Evolutionary conservation across 2,329 filamentous ascomycete species (phyloP).

Genomic region (Alternaria sp.): DNA sequence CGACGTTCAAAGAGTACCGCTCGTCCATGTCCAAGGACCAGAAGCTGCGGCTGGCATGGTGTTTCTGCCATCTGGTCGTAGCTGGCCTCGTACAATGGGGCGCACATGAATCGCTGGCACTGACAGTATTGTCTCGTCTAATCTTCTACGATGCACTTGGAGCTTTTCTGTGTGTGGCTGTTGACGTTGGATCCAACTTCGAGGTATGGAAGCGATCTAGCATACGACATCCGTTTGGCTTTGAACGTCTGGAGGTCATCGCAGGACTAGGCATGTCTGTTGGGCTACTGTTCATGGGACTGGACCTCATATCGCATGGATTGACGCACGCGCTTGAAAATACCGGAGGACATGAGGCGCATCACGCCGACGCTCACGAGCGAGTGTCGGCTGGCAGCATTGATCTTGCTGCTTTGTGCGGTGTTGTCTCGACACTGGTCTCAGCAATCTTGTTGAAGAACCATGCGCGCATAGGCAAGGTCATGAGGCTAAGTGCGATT

Average conservation of each 20-base stretch:
- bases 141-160: constrained; percentile 96
- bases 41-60: constrained; percentile 84
- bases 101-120: constrained; percentile 83
- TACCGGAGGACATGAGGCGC: constrained; percentile 73
- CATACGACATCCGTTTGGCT: constrained; percentile 89
- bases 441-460: constrained; percentile 89
- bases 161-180: constrained; percentile 87
- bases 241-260: constrained; percentile 91
- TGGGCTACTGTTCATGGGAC: constrained; percentile 94
- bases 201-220: constrained; percentile 96
- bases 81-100: constrained; percentile 87
- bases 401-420: constrained; percentile 81
- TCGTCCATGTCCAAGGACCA: constrained; percentile 90
- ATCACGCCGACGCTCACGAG: constrained; percentile 72
- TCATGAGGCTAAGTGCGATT: constrained; percentile 86
- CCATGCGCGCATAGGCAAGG: constrained; percentile 88
- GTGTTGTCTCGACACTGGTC: constrained; percentile 82
- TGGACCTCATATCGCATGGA: constrained; percentile 93
- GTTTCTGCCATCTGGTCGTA: constrained; percentile 83
- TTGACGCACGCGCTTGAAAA: constrained; percentile 90
- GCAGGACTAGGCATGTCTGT: constrained; percentile 96
- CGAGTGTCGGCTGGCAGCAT: constrained; percentile 77
- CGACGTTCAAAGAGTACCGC: constrained; percentile 87
- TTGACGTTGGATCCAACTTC: constrained; percentile 95
- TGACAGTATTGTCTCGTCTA: constrained; percentile 90